Evolutionary conservation across 768 basidiomycete genomes (phyloP), one percentile per base, ranked within the genome.

Genomic region (Sistotremastrum niveocremeum): DNA sequence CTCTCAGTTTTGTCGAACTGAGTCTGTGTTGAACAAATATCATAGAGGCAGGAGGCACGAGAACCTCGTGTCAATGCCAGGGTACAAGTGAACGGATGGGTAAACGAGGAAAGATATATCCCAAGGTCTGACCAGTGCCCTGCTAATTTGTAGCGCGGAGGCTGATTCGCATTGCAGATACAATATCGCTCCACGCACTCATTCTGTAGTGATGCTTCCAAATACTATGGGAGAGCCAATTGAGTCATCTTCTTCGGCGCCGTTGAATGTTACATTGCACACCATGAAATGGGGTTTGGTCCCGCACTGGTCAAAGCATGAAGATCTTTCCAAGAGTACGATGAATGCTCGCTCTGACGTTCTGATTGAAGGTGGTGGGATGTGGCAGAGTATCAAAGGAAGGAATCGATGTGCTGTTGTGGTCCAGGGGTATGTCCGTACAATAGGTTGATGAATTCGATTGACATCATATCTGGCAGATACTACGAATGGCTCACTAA

Each of bases 401-500:
- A 75, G 67, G 62, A 84, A 86, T 52, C 74, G 94, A 35, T 97
- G 93, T 57, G 73, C 83, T n/a, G 76, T 97, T 45, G 64, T 84
- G 20, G 84, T 80, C 45, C 74, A 88, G 58, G 86, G 87, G 72
- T 84, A 65, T 53, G 67, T 60, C 0, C 30, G 7, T 5, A 31
- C 31, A 31, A n/a, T 20, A 30, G 5, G n/a, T 36, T 29, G 7
- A 7, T 39, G 30, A 42, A 6, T 37, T 9, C 20, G 6, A 37
- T 35, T 30, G 9, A 7, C 29, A 28, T 39, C 29, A 41, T 42
- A 41, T 41, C n/a, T 6, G 8, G 5, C 50, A 88, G 88, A 32
- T 95, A 95, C 60, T 97, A 88, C 58, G 94, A 99, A 62, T 97
- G 94, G 94, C 70, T 87, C 37, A 82, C 79, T 47, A 87, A 82